Evolutionary conservation across 2,329 filamentous ascomycete genomes (phyloP).

Genomic region (Neoarthrinium moseri): DNA sequence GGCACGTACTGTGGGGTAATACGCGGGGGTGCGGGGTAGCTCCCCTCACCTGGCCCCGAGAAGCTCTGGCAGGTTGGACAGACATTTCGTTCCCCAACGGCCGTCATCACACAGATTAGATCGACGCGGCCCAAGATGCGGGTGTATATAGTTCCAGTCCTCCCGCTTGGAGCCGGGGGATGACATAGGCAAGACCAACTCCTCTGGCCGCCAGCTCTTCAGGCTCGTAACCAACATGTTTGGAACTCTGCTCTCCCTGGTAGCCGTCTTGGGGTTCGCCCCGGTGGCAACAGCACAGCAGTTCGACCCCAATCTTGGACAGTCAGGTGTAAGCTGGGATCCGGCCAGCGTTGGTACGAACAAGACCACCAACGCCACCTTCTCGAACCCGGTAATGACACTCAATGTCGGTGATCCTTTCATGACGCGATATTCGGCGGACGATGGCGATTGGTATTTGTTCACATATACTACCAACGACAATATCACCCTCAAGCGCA

Average conservation of each 20-base stretch:
- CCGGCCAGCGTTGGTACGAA: conserved; percentile 30
- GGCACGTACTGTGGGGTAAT: too few species aligned
- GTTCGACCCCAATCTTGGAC: conserved; percentile 30
- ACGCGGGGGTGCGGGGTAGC: too few species aligned
- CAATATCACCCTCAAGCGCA: conserved; percentile 37
- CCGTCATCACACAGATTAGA: too few species aligned
- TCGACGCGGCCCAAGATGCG: too few species aligned
- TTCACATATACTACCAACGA: conserved; percentile 37
- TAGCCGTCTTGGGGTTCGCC: conserved; percentile 14
- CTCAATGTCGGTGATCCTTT: conserved; percentile 37
- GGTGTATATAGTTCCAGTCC: too few species aligned
- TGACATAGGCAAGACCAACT: too few species aligned
- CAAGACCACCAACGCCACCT: conserved; percentile 34
- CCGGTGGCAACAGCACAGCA: conserved; percentile 20
- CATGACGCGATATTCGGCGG: conserved; percentile 32
- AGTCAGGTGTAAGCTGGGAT: conserved; percentile 25
- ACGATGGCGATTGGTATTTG: conserved; percentile 34
- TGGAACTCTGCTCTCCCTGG: conserved; percentile 6
- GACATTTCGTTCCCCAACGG: too few species aligned
- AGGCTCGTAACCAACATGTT: neutral
- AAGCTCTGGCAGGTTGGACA: too few species aligned
- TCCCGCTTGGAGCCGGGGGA: too few species aligned
- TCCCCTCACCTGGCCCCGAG: too few species aligned
- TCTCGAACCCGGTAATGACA: conserved; percentile 38
- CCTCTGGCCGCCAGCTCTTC: too few species aligned